Evolutionary conservation across 805 yeast species (phyloP).

Genomic region (Huiozyma sinensis): DNA sequence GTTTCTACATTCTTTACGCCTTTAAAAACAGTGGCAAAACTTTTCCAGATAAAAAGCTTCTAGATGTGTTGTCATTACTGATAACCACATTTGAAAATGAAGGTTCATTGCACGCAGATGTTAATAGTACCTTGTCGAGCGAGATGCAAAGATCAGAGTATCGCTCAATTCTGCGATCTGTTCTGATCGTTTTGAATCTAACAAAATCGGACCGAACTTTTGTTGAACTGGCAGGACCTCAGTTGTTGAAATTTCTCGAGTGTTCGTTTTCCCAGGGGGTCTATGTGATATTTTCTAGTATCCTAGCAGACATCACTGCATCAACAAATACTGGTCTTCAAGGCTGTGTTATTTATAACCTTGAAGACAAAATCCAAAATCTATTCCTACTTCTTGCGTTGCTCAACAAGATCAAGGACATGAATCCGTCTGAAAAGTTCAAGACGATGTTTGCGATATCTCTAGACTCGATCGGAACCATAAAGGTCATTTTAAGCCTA

Average conservation of each 20-base stretch:
- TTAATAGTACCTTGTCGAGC: conserved; percentile 21
- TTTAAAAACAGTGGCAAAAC: conserved; percentile 14
- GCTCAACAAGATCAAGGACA: conserved; percentile 44
- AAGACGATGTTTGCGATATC: conserved; percentile 40
- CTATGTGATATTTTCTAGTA: conserved; percentile 44
- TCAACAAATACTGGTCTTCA: conserved; percentile 30
- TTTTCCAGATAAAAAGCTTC: conserved; percentile 21
- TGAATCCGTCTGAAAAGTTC: conserved; percentile 39
- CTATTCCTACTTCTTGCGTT: conserved; percentile 50
- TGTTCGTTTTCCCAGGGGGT: conserved; percentile 56
- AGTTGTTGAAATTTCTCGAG: conserved; percentile 48
- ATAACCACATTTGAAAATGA: conserved; percentile 33
- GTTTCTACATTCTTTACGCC: conserved; percentile 35
- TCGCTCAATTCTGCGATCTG: conserved; percentile 50
- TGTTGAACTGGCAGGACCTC: conserved; percentile 38
- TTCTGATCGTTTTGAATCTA: conserved; percentile 38
- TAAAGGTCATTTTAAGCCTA: conserved; percentile 49
- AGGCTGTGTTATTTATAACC: conserved; percentile 23
- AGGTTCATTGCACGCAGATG: conserved; percentile 35
- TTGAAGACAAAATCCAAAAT: conserved; percentile 52
- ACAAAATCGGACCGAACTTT: conserved; percentile 31
- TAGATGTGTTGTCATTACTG: conserved; percentile 14
- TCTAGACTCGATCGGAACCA: conserved; percentile 48
- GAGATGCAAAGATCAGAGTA: conserved; percentile 34
- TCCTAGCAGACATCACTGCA: conserved; percentile 42